Evolutionary conservation across 495 filamentous ascomycete species (phyloP).

Genomic region (Neurospora sp.): DNA sequence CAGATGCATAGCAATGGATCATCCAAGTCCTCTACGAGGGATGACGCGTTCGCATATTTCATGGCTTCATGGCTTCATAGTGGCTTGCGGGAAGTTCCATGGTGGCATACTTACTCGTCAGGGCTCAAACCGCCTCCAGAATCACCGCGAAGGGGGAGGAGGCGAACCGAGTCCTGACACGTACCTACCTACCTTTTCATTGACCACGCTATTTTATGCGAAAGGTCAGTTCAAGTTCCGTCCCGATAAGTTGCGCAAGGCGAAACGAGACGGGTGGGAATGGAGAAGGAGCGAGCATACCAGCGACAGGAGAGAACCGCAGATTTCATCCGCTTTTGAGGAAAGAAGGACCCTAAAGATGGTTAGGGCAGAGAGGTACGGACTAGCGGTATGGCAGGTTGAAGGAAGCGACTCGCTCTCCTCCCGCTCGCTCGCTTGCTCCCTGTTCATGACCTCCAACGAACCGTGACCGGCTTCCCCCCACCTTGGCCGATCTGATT

Average conservation of each 20-base stretch:
- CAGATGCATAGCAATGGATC: background rate
- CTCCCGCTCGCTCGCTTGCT: too few species aligned
- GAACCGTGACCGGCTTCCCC: background rate
- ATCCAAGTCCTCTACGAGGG: background rate
- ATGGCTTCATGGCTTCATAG: background rate
- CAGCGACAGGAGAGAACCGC: background rate
- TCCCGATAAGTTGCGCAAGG: too few species aligned
- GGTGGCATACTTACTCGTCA: background rate
- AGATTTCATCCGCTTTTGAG: background rate
- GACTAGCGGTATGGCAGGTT: too few species aligned
- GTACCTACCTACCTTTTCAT: too few species aligned
- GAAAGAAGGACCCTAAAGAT: background rate
- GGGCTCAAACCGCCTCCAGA: too few species aligned
- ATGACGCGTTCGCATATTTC: background rate
- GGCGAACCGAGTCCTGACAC: too few species aligned
- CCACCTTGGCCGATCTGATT: background rate
- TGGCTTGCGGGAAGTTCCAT: background rate
- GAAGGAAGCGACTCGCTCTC: background rate
- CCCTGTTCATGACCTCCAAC: too few species aligned
- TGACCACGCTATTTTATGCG: too few species aligned
- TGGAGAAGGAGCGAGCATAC: background rate
- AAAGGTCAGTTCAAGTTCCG: too few species aligned
- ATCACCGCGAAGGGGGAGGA: too few species aligned
- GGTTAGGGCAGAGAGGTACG: too few species aligned
- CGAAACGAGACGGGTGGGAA: background rate